phyloP scores from a whole-genome alignment of 2,329 filamentous ascomycete genomes.

The Diaporthe batatas region DNA sequence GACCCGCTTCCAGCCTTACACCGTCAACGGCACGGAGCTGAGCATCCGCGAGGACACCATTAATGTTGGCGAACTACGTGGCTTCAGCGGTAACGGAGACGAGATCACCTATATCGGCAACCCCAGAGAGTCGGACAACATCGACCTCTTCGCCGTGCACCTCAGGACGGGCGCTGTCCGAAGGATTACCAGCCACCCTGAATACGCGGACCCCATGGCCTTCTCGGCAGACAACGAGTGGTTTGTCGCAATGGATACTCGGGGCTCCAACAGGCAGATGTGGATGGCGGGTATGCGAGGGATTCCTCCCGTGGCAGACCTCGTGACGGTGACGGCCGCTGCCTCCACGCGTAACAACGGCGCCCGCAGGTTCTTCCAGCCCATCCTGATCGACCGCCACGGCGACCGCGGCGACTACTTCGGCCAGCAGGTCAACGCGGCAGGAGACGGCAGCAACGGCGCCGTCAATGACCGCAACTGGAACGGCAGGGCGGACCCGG shows the following conservation, averaged over 20 bases:
- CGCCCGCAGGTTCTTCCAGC: conserved; percentile 59
- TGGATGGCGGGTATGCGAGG: conserved; percentile 55
- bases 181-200: conserved; percentile 58
- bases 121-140: conserved; percentile 57
- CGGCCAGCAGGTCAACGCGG: conserved; percentile 58
- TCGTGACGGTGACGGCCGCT: conserved; percentile 50
- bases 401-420: conserved; percentile 61
- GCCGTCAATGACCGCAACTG: conserved; percentile 60
- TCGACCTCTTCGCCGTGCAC: conserved; percentile 59
- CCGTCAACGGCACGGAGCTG: conserved; percentile 47
- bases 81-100: conserved; percentile 57
- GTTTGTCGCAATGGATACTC: conserved; percentile 59
- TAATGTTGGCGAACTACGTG: conserved; percentile 58
- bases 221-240: conserved; percentile 59
- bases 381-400: conserved; percentile 57
- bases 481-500: conserved; percentile 62
- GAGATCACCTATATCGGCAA: conserved; percentile 58
- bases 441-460: conserved; percentile 50
- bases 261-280: conserved; percentile 55
- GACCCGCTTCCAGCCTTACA: conserved; percentile 42
- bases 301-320: conserved; percentile 58
- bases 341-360: conserved; percentile 62
- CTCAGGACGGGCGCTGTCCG: conserved; percentile 56
- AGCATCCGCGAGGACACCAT: conserved; percentile 50
- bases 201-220: conserved; percentile 58